These are phyloP conservation scores for Penicillium subrubescens DNA, from an alignment of 495 filamentous ascomycete genomes.

Conservation along the genomic window DNA sequence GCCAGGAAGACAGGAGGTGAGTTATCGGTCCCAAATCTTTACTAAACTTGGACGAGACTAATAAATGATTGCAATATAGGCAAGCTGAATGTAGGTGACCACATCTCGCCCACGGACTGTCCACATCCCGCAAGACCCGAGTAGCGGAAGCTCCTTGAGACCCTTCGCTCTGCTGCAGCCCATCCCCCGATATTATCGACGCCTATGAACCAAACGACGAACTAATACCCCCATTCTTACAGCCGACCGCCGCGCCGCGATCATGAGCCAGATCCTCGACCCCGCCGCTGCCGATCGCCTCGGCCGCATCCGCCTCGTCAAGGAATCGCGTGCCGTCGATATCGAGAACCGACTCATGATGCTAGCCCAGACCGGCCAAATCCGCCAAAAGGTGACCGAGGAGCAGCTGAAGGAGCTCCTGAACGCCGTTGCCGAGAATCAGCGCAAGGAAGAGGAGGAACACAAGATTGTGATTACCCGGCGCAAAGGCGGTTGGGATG, in stretches of 20 bases:
- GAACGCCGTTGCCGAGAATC: slow-evolving; percentile 75
- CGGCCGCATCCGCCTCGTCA: slow-evolving; percentile 92
- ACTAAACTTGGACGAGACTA: neutral
- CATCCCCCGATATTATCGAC: neutral
- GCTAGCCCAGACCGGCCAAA: slow-evolving; percentile 84
- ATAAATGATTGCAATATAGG: slow-evolving; percentile 34
- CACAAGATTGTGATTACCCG: slow-evolving; percentile 83
- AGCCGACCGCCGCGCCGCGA: slow-evolving; percentile 62
- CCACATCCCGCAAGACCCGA: slow-evolving; percentile 1
- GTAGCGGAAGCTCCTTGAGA: neutral
- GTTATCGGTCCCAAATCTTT: slow-evolving; percentile 4
- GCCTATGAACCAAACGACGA: neutral
- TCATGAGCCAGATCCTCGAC: slow-evolving; percentile 88
- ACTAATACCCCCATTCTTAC: slow-evolving; percentile 4
- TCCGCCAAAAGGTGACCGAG: slow-evolving; percentile 86
- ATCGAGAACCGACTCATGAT: slow-evolving; percentile 92
- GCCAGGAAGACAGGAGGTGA: slow-evolving; percentile 65
- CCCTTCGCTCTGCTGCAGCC: neutral
- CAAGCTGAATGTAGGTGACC: slow-evolving; percentile 64
- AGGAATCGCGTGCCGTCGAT: slow-evolving; percentile 85
- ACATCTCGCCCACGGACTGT: slow-evolving; percentile 4
- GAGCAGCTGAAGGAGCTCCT: slow-evolving; percentile 90
- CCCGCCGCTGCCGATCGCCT: slow-evolving; percentile 92
- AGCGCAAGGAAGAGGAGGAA: slow-evolving; percentile 59
- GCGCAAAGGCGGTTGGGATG: slow-evolving; percentile 83